Evolutionary conservation across 2,329 filamentous ascomycete genomes (phyloP), one percentile per base, ranked within the genome.

Genomic region (Ascochyta fabae): DNA sequence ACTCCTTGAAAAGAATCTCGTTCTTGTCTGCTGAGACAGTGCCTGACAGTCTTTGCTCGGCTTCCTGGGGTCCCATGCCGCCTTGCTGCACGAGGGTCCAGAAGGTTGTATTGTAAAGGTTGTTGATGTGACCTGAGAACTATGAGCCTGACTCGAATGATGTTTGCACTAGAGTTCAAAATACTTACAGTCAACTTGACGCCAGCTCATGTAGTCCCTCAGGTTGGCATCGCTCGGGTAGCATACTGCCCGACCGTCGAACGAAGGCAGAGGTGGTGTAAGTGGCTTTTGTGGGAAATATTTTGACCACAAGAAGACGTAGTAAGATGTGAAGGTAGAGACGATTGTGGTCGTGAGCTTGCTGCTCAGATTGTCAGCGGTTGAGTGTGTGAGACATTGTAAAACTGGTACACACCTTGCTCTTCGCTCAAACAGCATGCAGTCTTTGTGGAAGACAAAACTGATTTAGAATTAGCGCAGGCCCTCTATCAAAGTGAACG

Each of bases 31-130:
- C 82, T 3, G 93, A 86, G 1, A 96, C 77, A 0, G 92, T 96
- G 3, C 94, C 93, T 2, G 90, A 88, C 40, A 99, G 83, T 56
- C 86, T 84, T 69, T 89, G 84, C 73, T 98, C 94, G 0, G 95
- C 95, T 55, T 91, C 89, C 46, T 87, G 88, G 27, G 86, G 84
- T 48, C 85, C 87, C 79, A 95, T 84, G 0, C 88, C 90, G 2
- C 91, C 93, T 43, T 86, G 80, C 61, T 91, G 86, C 22, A 98
- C 89, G 67, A 99, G 80, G 0, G 88, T 82, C 95, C 95, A 99
- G 75, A 98, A 98, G 0, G 92, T 91, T 0, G 95, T 99, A 74
- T 99, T 99, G 77, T 97, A 99, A 4, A 99, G 84, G 70, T 99
- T 99, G 76, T 99, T 99, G 67, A 99, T 96, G 73, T 99, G 95